Evolutionary conservation across 768 basidiomycete species (phyloP).

Genomic region (Boletus speciosus): DNA sequence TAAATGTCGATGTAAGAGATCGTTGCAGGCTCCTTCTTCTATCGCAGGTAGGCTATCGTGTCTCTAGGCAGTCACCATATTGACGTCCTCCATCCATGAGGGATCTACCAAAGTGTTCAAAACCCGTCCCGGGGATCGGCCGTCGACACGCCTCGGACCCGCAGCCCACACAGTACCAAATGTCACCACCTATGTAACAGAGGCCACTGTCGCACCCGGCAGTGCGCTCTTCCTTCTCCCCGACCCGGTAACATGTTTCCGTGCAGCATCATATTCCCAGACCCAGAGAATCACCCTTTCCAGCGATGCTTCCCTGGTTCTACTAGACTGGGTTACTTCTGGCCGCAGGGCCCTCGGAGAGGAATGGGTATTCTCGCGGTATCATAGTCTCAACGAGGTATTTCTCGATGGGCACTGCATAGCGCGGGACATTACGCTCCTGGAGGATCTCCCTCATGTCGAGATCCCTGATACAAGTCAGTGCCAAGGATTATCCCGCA

Average conservation of each 20-base stretch:
- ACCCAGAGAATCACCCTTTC: conserved; percentile 73
- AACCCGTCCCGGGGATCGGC: conserved; percentile 56
- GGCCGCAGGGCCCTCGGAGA: conserved; percentile 82
- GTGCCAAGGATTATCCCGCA: conserved; percentile 36
- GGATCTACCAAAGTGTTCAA: conserved; percentile 97
- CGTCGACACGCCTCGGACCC: conserved; percentile 39
- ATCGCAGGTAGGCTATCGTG: conserved; percentile 65
- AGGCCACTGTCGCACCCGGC: conserved; percentile 48
- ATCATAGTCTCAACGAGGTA: conserved; percentile 84
- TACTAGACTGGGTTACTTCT: conserved; percentile 91
- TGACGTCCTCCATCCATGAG: conserved; percentile 35
- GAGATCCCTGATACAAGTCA: conserved; percentile 8
- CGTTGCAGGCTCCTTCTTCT: conserved; percentile 65
- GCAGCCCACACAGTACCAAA: conserved; percentile 4
- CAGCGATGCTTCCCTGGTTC: conserved; percentile 55
- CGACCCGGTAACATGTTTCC: conserved; percentile 92
- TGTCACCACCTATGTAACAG: conserved; percentile 61
- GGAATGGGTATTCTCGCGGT: conserved; percentile 84
- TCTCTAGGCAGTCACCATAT: neutral
- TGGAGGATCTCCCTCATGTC: conserved; percentile 47
- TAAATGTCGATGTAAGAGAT: conserved; percentile 58
- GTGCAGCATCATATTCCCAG: conserved; percentile 78
- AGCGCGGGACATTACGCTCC: conserved; percentile 72
- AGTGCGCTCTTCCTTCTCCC: conserved; percentile 79
- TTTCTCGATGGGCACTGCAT: conserved; percentile 60